These are phyloP conservation scores for Pythium guiyangense DNA, from an alignment of 352 stramenopile species.

Conservation along the genomic window DNA sequence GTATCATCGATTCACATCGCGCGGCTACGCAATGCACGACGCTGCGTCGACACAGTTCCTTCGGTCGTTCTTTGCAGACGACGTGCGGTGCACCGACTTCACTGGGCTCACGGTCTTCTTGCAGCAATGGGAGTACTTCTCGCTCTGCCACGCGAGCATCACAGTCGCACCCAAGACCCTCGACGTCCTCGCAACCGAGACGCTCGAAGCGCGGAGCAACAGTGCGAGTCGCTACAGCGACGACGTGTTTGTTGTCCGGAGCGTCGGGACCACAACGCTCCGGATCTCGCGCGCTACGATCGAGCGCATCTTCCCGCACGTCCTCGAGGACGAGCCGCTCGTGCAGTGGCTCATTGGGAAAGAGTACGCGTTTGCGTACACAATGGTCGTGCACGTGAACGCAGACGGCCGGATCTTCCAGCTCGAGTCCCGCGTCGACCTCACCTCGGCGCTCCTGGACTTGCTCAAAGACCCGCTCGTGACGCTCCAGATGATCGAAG, in stretches of 20 bases:
- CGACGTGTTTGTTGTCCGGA: conserved; percentile 29
- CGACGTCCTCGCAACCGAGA: conserved; percentile 16
- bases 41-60: conserved; percentile 20
- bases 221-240: conserved; percentile 9
- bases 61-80: conserved; percentile 12
- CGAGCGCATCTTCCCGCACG: conserved; percentile 38
- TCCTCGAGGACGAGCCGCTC: conserved; percentile 35
- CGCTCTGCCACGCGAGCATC: conserved; percentile 25
- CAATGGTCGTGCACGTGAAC: conserved; percentile 33
- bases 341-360: conserved; percentile 41
- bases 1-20: conserved; percentile 29
- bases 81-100: conserved; percentile 34
- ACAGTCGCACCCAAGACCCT: conserved; percentile 14
- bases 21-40: conserved; percentile 12
- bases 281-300: conserved; percentile 37
- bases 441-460: conserved; percentile 28
- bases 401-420: conserved; percentile 30
- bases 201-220: conserved; percentile 5
- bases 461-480: conserved; percentile 27
- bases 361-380: conserved; percentile 37
- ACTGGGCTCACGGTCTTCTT: conserved; percentile 26
- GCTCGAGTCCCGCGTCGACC: conserved; percentile 37
- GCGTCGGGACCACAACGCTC: conserved; percentile 24
- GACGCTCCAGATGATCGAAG: conserved; percentile 29
- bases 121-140: conserved; percentile 38